These are phyloP conservation scores for Russula ochroleuca DNA, from an alignment of 768 basidiomycete genomes.

Conservation along the genomic window DNA sequence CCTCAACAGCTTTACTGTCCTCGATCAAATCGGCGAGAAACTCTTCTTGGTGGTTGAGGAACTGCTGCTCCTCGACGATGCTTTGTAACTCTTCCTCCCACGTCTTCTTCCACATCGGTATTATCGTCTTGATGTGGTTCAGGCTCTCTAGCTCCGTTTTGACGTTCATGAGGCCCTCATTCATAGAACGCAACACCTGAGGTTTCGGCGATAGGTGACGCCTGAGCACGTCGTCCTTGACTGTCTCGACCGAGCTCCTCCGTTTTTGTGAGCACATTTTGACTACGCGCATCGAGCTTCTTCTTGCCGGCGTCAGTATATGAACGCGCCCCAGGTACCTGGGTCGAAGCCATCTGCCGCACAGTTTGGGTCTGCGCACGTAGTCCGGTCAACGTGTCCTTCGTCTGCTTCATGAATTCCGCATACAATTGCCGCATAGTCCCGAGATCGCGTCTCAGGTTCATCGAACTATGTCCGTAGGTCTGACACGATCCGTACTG, in stretches of 20 bases:
- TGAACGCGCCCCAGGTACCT: slow-evolving; percentile 79
- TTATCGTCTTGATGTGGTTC: slow-evolving; percentile 81
- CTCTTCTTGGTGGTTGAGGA: slow-evolving; percentile 89
- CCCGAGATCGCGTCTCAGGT: slow-evolving; percentile 87
- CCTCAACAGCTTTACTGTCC: slow-evolving; percentile 84
- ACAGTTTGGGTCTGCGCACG: slow-evolving; percentile 84
- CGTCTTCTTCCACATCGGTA: slow-evolving; percentile 98
- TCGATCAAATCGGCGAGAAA: slow-evolving; percentile 83
- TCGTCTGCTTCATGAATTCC: slow-evolving; percentile 90
- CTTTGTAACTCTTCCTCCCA: slow-evolving; percentile 97
- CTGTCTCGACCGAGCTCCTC: slow-evolving; percentile 87
- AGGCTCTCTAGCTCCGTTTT: slow-evolving; percentile 69
- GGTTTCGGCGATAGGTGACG: slow-evolving; percentile 82
- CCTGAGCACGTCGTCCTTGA: slow-evolving; percentile 89
- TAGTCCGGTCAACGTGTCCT: slow-evolving; percentile 72
- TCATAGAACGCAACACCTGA: slow-evolving; percentile 61
- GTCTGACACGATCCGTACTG: slow-evolving; percentile 68
- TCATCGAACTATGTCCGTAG: slow-evolving; percentile 92
- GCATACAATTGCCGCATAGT: slow-evolving; percentile 93
- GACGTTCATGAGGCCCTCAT: slow-evolving; percentile 63
- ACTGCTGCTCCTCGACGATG: slow-evolving; percentile 95
- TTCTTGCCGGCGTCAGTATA: slow-evolving; percentile 90
- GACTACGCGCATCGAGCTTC: slow-evolving; percentile 84
- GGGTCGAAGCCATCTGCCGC: slow-evolving; percentile 75
- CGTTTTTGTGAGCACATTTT: slow-evolving; percentile 85